A percentile compares a stretch with the other conserved stretches of the same genome.
These are phyloP conservation scores for Arxiozyma slooffiae DNA, from an alignment of 1,139 yeast species.

Conservation along the genomic window DNA sequence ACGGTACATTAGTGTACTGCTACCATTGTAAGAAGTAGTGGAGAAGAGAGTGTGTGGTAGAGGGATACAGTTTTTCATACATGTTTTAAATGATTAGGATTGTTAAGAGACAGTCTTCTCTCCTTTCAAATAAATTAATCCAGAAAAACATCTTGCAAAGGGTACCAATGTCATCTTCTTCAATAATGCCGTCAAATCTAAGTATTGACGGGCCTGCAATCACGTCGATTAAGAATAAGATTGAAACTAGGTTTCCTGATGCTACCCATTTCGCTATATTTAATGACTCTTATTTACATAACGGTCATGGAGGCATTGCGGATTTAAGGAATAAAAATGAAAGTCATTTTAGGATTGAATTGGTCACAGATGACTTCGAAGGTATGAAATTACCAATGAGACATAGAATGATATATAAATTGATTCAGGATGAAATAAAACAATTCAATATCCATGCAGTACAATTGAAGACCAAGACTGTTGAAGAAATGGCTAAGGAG, in stretches of 20 bases:
- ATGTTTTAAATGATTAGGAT: background rate
- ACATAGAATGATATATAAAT: conserved; percentile 64
- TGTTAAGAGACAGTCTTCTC: background rate
- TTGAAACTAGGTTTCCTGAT: conserved; percentile 36
- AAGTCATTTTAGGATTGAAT: conserved; percentile 55
- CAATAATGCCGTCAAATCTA: conserved; percentile 5
- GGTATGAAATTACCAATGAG: conserved; percentile 66
- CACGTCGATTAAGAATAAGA: conserved; percentile 38
- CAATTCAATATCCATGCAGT: conserved; percentile 77
- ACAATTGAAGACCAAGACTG: conserved; percentile 76
- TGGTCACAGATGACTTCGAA: conserved; percentile 60
- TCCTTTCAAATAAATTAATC: background rate
- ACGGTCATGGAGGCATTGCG: conserved; percentile 77
- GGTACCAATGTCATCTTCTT: background rate
- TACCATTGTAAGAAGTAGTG: background rate
- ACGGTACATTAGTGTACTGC: no score
- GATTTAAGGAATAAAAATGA: conserved; percentile 68
- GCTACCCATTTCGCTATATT: conserved; percentile 48
- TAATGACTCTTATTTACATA: conserved; percentile 83
- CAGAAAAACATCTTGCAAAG: background rate
- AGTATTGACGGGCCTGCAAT: conserved; percentile 45
- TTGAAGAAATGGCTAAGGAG: conserved; percentile 42
- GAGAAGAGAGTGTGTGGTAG: background rate
- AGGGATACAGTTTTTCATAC: background rate
- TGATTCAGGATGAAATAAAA: conserved; percentile 60